Conservation (phyloP, 2,329 filamentous ascomycete genomes). For the Penicillium nordicum region DNA sequence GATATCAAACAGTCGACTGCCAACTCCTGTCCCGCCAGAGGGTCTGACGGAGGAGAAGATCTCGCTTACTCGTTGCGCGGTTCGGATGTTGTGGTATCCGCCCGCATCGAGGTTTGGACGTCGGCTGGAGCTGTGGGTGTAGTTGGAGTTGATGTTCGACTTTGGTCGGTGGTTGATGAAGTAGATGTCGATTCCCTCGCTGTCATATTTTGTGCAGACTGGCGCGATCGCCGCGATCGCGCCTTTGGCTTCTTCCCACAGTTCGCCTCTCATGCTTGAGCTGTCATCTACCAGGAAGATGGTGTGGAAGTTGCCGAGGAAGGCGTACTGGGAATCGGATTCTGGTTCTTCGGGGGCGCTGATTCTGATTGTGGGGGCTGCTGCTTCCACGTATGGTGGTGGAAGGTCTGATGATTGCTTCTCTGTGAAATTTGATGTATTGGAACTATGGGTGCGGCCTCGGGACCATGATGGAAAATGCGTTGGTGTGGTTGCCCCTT, state of each 20-base stretch:
- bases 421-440: not conserved
- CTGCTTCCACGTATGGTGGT: slow-evolving; percentile 38
- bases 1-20: slow-evolving; percentile 66
- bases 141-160: not conserved
- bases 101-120: slow-evolving; percentile 36
- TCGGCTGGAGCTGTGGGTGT: slow-evolving; percentile 30
- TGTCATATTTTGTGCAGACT: slow-evolving; percentile 75
- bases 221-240: slow-evolving; percentile 73
- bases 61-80: slow-evolving; percentile 55
- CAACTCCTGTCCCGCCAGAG: slow-evolving; percentile 68
- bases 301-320: slow-evolving; percentile 78
- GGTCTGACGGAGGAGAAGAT: slow-evolving; percentile 71
- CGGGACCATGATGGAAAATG: not conserved
- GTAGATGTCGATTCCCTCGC: slow-evolving; percentile 84
- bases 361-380: slow-evolving; percentile 23
- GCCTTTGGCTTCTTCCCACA: slow-evolving; percentile 70
- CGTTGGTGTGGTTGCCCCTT: not conserved
- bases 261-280: slow-evolving; percentile 74
- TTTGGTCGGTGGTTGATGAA: slow-evolving; percentile 69
- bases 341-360: slow-evolving; percentile 45
- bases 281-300: slow-evolving; percentile 90
- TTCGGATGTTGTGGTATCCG: slow-evolving; percentile 64
- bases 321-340: slow-evolving; percentile 56
- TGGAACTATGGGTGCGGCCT: not conserved
- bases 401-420: not conserved